phyloP scores from a whole-genome alignment of 2,329 filamentous ascomycete species.

The Microcera coccophila region DNA sequence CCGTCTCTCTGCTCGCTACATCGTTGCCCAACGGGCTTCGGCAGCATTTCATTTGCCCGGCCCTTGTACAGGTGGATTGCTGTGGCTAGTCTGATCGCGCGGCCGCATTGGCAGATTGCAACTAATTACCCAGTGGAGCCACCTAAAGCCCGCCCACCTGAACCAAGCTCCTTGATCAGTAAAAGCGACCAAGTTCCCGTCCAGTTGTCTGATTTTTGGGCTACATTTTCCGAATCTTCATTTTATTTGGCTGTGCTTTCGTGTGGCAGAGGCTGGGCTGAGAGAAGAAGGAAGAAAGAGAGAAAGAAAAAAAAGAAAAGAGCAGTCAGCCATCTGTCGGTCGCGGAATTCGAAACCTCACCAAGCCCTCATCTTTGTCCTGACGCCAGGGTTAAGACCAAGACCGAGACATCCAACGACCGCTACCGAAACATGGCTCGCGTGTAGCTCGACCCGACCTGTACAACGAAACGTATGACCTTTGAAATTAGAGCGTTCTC shows the following conservation, averaged over 20 bases:
- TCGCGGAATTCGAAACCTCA: background rate
- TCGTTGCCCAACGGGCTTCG: constrained; percentile 13
- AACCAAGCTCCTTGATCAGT: background rate
- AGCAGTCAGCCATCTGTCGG: background rate
- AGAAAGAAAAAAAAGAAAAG: background rate
- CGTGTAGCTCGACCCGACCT: constrained; percentile 4
- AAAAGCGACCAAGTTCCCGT: constrained; percentile 1
- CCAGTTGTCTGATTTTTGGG: constrained; percentile 1
- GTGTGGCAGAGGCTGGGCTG: constrained; percentile 6
- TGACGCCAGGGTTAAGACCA: background rate
- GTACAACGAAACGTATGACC: background rate
- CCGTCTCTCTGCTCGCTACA: constrained; percentile 3
- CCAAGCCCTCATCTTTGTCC: too few relatives aligned
- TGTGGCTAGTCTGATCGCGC: constrained; percentile 26
- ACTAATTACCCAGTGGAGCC: constrained; percentile 8
- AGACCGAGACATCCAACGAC: background rate
- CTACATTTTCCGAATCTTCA: background rate
- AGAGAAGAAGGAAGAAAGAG: constrained; percentile 2
- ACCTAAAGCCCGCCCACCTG: background rate
- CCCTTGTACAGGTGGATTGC: constrained; percentile 25
- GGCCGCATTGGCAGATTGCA: constrained; percentile 28
- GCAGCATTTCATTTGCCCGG: constrained; percentile 25
- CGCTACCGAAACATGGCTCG: constrained; percentile 6
- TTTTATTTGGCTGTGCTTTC: background rate
- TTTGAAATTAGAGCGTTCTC: background rate